Evolutionary conservation across 176 grass and related monocot species (phyloP).

Genomic region (Aechmea fasciata): DNA sequence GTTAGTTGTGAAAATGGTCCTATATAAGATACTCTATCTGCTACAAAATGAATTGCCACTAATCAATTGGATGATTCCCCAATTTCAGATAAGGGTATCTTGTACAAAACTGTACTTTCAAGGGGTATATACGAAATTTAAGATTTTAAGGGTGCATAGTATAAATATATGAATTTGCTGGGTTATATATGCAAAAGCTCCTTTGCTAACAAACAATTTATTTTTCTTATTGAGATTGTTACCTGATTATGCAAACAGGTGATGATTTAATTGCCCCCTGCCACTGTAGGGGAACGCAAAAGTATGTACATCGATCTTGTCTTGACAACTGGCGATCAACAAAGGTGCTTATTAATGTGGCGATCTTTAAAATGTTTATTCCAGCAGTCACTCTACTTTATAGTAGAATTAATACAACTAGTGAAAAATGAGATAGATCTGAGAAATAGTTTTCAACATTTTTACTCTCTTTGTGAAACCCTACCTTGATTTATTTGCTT

Average conservation of each 20-base stretch:
- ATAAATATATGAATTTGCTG: not conserved
- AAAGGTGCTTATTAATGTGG: constrained; percentile 35
- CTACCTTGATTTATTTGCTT: constrained; percentile 17
- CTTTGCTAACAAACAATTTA: constrained; percentile 1
- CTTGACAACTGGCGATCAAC: constrained; percentile 98
- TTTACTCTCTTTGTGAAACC: not conserved
- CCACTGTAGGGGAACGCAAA: constrained; percentile 88
- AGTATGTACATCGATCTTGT: constrained; percentile 89
- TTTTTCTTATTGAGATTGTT: not conserved
- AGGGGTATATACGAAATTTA: too few species aligned
- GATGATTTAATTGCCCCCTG: constrained; percentile 87
- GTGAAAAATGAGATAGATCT: not conserved
- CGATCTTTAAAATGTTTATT: not conserved
- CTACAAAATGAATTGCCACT: too few species aligned
- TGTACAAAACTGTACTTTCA: too few species aligned
- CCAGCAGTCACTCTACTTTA: not conserved
- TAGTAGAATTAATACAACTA: not conserved
- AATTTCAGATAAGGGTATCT: too few species aligned
- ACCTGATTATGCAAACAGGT: constrained; percentile 29
- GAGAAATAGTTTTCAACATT: not conserved
- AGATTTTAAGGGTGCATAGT: too few species aligned
- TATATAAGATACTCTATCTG: too few species aligned
- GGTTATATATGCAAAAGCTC: constrained; percentile 1
- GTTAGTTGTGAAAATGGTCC: too few species aligned
- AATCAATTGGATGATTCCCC: too few species aligned